Percentiles rank a stretch among this genome's conserved stretches.
These are phyloP conservation scores for Graphilbum sp. DNA, from an alignment of 2,329 filamentous ascomycete genomes.

Conservation along the genomic window DNA sequence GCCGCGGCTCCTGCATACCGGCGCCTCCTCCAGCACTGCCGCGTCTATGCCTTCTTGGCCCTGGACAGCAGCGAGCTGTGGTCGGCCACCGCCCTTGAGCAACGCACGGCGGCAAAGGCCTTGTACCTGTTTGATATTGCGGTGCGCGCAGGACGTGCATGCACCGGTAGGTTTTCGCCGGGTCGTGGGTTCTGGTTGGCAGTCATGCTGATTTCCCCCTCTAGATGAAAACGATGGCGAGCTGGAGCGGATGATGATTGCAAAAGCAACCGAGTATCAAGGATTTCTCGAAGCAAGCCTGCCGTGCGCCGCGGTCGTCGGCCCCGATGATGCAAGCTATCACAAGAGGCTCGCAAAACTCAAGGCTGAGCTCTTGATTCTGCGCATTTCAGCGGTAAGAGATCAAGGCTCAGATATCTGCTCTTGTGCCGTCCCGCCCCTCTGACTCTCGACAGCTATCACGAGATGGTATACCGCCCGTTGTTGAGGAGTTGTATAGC, in stretches of 20 bases:
- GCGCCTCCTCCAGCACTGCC: conserved; percentile 22
- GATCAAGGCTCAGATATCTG: conserved; percentile 12
- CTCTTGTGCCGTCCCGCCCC: not conserved
- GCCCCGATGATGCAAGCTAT: conserved; percentile 14
- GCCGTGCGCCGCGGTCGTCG: too few species aligned
- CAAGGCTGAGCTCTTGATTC: conserved; percentile 45
- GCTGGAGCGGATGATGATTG: conserved; percentile 43
- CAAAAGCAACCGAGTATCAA: conserved; percentile 41
- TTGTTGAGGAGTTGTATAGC: conserved; percentile 61
- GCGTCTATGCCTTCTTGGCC: conserved; percentile 48
- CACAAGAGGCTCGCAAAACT: conserved; percentile 18
- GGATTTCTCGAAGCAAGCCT: conserved; percentile 16
- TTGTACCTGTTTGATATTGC: conserved; percentile 4
- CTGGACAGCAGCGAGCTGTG: conserved; percentile 26
- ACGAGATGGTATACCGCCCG: conserved; percentile 54
- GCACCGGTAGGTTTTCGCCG: conserved; percentile 34
- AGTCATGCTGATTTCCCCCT: not conserved
- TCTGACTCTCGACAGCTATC: conserved; percentile 37
- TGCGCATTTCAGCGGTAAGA: conserved; percentile 48
- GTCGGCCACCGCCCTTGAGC: not conserved
- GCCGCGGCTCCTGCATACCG: conserved; percentile 6
- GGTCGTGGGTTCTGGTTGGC: too few species aligned
- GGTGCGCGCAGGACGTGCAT: conserved; percentile 24
- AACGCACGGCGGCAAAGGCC: not conserved
- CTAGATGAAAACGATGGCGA: conserved; percentile 36